Conservation (phyloP, 345 rosid genomes). For the Arabis alpina region DNA sequence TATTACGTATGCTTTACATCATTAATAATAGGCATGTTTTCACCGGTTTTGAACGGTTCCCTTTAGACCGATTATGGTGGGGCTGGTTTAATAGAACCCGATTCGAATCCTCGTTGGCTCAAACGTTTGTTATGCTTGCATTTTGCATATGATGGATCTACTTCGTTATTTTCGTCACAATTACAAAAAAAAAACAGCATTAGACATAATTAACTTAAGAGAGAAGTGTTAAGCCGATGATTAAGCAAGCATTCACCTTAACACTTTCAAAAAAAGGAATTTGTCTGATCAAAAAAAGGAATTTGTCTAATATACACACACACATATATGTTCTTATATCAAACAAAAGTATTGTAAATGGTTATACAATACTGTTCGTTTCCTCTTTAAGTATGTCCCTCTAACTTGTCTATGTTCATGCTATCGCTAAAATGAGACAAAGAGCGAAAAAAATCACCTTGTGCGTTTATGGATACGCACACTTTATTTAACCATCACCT, state of each 20-base stretch:
- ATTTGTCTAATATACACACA: not conserved
- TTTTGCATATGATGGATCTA: conserved; percentile 6
- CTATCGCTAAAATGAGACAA: not conserved
- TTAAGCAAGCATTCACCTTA: conserved; percentile 28
- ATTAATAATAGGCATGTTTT: conserved; percentile 14
- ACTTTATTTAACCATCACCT: too few relatives aligned
- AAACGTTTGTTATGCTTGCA: conserved; percentile 4
- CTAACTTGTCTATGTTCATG: conserved; percentile 50
- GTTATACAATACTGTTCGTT: conserved; percentile 31
- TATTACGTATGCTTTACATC: conserved; percentile 36
- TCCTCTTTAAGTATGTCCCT: conserved; percentile 26
- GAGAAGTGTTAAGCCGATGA: conserved; percentile 8
- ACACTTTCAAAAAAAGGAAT: not conserved
- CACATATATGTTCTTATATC: not conserved
- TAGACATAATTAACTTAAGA: conserved; percentile 6
- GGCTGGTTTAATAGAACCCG: too few relatives aligned
- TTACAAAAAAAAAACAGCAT: not conserved
- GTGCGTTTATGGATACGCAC: too few relatives aligned
- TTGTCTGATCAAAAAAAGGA: not conserved
- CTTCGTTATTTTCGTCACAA: not conserved
- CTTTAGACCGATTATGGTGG: not conserved
- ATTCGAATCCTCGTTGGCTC: too few relatives aligned
- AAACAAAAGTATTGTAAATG: not conserved
- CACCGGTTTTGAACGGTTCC: not conserved
- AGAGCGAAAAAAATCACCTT: too few relatives aligned